A percentile compares a stretch with the other conserved stretches of the same genome.
These are phyloP conservation scores for Ilex asprella DNA, from an alignment of 257 asterid genomes.

Conservation along the genomic window DNA sequence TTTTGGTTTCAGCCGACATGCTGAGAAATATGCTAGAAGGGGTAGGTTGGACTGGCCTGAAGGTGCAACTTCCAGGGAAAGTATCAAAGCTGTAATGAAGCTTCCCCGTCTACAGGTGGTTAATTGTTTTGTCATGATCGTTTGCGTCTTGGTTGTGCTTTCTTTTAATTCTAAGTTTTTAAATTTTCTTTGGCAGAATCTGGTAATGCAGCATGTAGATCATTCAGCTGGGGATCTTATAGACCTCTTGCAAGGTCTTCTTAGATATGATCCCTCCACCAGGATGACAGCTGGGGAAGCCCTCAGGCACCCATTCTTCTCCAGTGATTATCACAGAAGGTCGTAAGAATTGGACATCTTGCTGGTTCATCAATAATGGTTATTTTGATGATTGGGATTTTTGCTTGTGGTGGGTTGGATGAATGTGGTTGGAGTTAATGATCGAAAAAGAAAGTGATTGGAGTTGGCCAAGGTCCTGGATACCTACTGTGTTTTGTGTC, in stretches of 20 bases:
- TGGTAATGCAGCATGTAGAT: slow-evolving; percentile 48
- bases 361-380: too few relatives aligned
- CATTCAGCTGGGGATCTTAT: slow-evolving; percentile 50
- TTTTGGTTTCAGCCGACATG: slow-evolving; percentile 33
- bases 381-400: too few relatives aligned
- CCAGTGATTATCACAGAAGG: slow-evolving; percentile 23
- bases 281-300: slow-evolving; percentile 40
- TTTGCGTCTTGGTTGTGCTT: neutral
- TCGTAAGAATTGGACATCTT: neutral
- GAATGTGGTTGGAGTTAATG: too few relatives aligned
- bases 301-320: slow-evolving; percentile 40
- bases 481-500: too few relatives aligned
- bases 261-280: slow-evolving; percentile 31
- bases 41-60: slow-evolving; percentile 53
- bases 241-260: slow-evolving; percentile 45
- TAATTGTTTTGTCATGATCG: neutral
- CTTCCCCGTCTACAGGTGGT: slow-evolving; percentile 46
- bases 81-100: slow-evolving; percentile 40
- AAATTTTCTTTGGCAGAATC: slow-evolving; percentile 25
- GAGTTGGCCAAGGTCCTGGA: too few relatives aligned
- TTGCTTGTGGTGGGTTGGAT: too few relatives aligned
- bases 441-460: too few relatives aligned
- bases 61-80: slow-evolving; percentile 48
- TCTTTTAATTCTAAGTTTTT: neutral
- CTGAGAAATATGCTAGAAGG: slow-evolving; percentile 42